Evolutionary conservation across 192 early-diverging fungal species (phyloP).

Genomic region (Backusella westeae): DNA sequence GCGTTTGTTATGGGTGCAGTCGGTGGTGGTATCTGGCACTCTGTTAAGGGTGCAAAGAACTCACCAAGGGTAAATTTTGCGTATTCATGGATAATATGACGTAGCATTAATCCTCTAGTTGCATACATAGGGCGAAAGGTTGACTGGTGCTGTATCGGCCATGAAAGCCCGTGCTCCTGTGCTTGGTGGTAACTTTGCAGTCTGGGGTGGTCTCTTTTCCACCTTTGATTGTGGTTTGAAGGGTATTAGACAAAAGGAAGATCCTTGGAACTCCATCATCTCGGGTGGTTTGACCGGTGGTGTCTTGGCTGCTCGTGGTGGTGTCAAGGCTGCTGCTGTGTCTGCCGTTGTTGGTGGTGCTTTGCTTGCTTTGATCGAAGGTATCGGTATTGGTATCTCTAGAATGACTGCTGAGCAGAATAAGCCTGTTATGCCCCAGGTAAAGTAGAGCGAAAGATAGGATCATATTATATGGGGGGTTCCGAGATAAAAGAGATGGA

Average conservation of each 20-base stretch:
- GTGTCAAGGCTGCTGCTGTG: constrained; percentile 70
- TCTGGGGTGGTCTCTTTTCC: constrained; percentile 98
- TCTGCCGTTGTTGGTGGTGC: constrained; percentile 92
- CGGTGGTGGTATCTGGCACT: constrained; percentile 95
- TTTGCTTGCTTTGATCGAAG: constrained; percentile 94
- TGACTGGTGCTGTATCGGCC: constrained; percentile 80
- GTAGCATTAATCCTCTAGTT: not conserved
- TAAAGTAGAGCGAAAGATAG: constrained; percentile 12
- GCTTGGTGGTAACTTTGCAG: constrained; percentile 97
- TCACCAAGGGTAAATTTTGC: constrained; percentile 75
- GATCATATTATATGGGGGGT: too few relatives aligned
- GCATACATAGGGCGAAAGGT: constrained; percentile 72
- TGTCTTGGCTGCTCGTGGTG: constrained; percentile 87
- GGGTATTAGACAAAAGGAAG: constrained; percentile 95
- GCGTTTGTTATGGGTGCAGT: constrained; percentile 97
- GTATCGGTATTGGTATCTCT: constrained; percentile 80
- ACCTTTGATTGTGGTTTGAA: constrained; percentile 96
- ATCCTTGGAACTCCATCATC: constrained; percentile 97
- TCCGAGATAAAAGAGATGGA: not conserved
- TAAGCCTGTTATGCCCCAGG: constrained; percentile 50
- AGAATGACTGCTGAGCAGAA: constrained; percentile 64
- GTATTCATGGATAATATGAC: not conserved
- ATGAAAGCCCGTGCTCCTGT: constrained; percentile 95
- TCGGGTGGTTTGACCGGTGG: constrained; percentile 95
- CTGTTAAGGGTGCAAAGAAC: constrained; percentile 98